Conservation (phyloP, 805 yeast genomes). For the Saccharomycopsis microspora region DNA sequence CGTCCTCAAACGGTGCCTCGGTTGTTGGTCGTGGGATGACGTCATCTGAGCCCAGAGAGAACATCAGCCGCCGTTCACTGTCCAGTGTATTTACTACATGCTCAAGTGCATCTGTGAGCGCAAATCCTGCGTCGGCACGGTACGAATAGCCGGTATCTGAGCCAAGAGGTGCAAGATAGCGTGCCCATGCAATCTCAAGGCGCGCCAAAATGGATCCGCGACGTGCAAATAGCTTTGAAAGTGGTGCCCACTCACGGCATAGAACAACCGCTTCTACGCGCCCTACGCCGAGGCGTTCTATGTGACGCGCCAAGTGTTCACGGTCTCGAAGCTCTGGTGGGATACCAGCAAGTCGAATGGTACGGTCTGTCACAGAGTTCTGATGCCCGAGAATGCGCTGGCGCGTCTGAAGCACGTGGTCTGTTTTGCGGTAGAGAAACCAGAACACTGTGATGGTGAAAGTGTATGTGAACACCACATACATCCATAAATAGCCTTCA, state of each 20-base stretch:
- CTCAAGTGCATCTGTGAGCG: slow-evolving; percentile 1
- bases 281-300: slow-evolving; percentile 72
- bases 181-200: slow-evolving; percentile 65
- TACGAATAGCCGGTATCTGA: slow-evolving; percentile 6
- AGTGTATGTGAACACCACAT: slow-evolving; percentile 75
- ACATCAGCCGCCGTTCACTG: not conserved
- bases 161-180: slow-evolving; percentile 30
- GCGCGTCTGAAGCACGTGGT: slow-evolving; percentile 61
- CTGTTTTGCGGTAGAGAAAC: slow-evolving; percentile 57
- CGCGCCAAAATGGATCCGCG: slow-evolving; percentile 41
- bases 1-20: slow-evolving; percentile 5
- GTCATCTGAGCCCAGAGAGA: not conserved
- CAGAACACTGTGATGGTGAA: slow-evolving; percentile 62
- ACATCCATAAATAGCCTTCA: slow-evolving; percentile 62
- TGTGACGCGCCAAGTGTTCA: slow-evolving; percentile 56
- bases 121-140: slow-evolving; percentile 11
- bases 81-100: slow-evolving; percentile 4
- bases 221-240: slow-evolving; percentile 53
- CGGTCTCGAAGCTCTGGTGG: slow-evolving; percentile 73
- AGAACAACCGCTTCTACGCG: slow-evolving; percentile 66
- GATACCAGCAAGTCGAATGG: slow-evolving; percentile 78
- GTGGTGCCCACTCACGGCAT: slow-evolving; percentile 76
- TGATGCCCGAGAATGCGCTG: slow-evolving; percentile 79
- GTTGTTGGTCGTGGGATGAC: not conserved
- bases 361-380: slow-evolving; percentile 82